Percentiles rank a stretch among this genome's conserved stretches.
phyloP scores from a whole-genome alignment of 345 rosid genomes.

The Mercurialis annua region DNA sequence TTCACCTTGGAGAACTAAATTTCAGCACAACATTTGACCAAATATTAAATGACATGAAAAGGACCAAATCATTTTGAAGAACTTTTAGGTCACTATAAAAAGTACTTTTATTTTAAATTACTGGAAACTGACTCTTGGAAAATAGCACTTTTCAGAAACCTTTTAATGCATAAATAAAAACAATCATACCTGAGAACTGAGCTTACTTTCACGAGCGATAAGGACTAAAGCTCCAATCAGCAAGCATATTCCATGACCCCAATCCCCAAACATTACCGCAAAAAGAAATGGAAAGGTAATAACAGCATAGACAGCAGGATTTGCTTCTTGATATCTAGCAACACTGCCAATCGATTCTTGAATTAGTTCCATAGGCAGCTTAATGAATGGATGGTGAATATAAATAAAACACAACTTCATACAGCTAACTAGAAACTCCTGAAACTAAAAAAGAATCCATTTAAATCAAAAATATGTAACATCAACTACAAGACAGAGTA shows the following conservation, averaged over 20 bases:
- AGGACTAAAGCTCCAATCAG: conserved; percentile 86
- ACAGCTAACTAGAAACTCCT: conserved; percentile 13
- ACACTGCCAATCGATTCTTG: conserved; percentile 56
- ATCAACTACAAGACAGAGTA: conserved; percentile 5
- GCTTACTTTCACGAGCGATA: conserved; percentile 77
- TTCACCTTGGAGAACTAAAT: neutral
- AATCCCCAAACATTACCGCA: conserved; percentile 99
- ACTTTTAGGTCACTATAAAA: neutral
- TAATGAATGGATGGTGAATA: neutral
- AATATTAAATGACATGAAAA: neutral
- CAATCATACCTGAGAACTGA: conserved; percentile 60
- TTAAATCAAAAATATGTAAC: conserved; percentile 5
- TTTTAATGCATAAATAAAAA: conserved; percentile 1
- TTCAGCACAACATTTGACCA: neutral
- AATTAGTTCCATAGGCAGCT: conserved; percentile 21
- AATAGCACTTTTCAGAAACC: conserved; percentile 4
- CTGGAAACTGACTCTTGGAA: neutral
- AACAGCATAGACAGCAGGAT: conserved; percentile 87
- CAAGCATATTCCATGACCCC: conserved; percentile 99
- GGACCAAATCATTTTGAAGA: neutral
- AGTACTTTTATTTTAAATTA: neutral
- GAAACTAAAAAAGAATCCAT: conserved; percentile 4
- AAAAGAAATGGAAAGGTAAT: conserved; percentile 95
- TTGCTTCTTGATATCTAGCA: conserved; percentile 96
- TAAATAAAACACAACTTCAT: conserved; percentile 17